Percentiles rank a stretch among this genome's conserved stretches.
Conservation (phyloP, 345 rosid species). For the Erucastrum elatum region DNA sequence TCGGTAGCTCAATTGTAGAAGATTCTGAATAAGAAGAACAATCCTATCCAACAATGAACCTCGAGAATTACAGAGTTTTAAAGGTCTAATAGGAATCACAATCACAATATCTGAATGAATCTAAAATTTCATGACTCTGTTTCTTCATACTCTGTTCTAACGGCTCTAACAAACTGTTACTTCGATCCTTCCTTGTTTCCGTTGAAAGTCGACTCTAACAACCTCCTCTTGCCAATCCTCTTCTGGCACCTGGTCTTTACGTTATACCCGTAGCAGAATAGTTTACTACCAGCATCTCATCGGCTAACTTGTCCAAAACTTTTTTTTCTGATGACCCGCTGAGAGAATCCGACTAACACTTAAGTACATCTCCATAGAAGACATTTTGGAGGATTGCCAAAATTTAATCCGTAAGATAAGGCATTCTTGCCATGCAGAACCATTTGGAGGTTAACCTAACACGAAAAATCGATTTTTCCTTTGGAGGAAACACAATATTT, state of each 20-base stretch:
- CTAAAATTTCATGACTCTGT: neutral
- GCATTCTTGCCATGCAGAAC: too few relatives aligned
- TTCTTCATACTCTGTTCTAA: neutral
- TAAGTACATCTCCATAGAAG: too few relatives aligned
- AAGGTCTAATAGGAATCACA: neutral
- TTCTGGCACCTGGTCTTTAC: too few relatives aligned
- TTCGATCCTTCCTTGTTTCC: neutral
- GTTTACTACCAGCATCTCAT: conserved; percentile 67
- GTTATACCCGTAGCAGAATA: conserved; percentile 21
- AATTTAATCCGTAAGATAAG: too few relatives aligned
- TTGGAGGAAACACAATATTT: too few relatives aligned
- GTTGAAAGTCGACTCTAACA: neutral
- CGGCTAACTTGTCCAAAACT: conserved; percentile 66
- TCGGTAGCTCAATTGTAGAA: neutral
- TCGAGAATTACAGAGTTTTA: too few relatives aligned
- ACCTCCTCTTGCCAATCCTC: neutral
- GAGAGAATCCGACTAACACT: too few relatives aligned
- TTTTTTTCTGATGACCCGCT: too few relatives aligned
- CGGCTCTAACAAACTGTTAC: neutral
- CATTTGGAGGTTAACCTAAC: too few relatives aligned
- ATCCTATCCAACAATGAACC: too few relatives aligned
- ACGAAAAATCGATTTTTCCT: too few relatives aligned
- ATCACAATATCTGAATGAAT: neutral
- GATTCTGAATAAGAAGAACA: neutral
- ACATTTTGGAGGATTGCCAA: too few relatives aligned